Base-by-base conservation (phyloP, 768 basidiomycete species). In the Panaeolus cyanescens region DNA sequence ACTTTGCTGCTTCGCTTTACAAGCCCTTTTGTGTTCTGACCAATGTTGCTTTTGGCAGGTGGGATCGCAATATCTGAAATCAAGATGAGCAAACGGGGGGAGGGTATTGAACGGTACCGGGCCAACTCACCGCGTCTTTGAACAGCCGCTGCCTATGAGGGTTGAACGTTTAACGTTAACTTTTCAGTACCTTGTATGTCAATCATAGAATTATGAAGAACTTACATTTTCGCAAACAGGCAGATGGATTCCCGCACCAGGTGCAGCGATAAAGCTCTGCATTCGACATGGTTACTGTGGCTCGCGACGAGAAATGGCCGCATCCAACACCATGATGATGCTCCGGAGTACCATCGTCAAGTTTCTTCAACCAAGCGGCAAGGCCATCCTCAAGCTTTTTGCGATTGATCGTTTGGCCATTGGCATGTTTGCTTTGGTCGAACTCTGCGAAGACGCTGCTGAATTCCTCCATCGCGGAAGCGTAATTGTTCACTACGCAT, bases 201-300 rank as follows among this genome's bases (percentile, higher is more conserved):
- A 9, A 15, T n/a, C 9, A 15, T 32, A 30, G 28, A n/a, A n/a
- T n/a, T n/a, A n/a, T 15, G 15, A 15, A 25, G 20, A 1, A 42
- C 40, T 28, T 19, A 69, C 70, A 71, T 68, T 71, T 71, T 53
- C 64, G 64, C 42, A 71, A 57, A 9, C 22, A 64, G 10, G 65
- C 70, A 15, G 70, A 88, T 5, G 87, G 86, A 60, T 88, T 89
- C 6, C 81, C 77, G 62, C 88, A 89, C 79, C 82, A 85, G 25
- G 86, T 85, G 65, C 89, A 90, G 22, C 79, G 73, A 71, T 85
- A 89, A 37, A 90, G 71, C 34, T 71, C 77, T 7, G 86, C 81
- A 19, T 74, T 72, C 50, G 86, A 84, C 19, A 71, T 69, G 60
- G 77, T 82, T 64, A 86, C 75, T 65, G 75, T 80, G 9, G 82